Percentiles rank a stretch among this genome's conserved stretches.
Conservation (phyloP, 805 yeast species). For the Hanseniaspora valbyensis region DNA sequence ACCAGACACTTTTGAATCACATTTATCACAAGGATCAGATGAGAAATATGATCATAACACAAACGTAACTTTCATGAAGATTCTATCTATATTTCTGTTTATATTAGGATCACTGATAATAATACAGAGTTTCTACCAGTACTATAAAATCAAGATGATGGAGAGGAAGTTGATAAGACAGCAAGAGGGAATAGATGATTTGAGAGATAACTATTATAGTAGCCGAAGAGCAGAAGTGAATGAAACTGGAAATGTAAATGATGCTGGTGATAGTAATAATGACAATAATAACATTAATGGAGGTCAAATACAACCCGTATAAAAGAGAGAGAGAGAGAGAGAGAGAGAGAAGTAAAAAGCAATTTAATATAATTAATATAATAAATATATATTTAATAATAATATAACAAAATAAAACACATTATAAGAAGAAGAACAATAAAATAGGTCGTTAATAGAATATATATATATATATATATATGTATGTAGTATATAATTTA, state of each 20-base stretch:
- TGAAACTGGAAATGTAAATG: not conserved
- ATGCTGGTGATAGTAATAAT: not conserved
- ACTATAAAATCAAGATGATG: constrained; percentile 61
- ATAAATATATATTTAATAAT: too few relatives aligned
- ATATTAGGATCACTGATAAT: constrained; percentile 58
- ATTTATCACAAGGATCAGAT: constrained; percentile 26
- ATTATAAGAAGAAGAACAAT: too few relatives aligned
- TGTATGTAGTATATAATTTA: too few relatives aligned
- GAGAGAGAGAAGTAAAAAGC: too few relatives aligned
- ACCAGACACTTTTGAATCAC: constrained; percentile 26
- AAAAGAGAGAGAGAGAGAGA: too few relatives aligned
- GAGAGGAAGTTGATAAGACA: constrained; percentile 34
- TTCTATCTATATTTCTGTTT: constrained; percentile 52
- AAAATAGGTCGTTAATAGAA: too few relatives aligned
- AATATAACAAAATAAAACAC: too few relatives aligned
- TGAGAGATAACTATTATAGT: constrained; percentile 4
- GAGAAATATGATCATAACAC: constrained; percentile 19
- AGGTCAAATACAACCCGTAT: too few relatives aligned
- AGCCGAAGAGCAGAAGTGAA: not conserved
- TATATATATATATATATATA: too few relatives aligned
- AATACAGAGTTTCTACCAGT: constrained; percentile 59
- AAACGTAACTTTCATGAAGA: constrained; percentile 33
- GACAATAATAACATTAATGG: not conserved
- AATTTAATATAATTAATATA: too few relatives aligned
- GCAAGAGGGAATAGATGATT: constrained; percentile 13